Conservation (phyloP, 768 basidiomycete genomes). For the Podaxis carcinomalis region DNA sequence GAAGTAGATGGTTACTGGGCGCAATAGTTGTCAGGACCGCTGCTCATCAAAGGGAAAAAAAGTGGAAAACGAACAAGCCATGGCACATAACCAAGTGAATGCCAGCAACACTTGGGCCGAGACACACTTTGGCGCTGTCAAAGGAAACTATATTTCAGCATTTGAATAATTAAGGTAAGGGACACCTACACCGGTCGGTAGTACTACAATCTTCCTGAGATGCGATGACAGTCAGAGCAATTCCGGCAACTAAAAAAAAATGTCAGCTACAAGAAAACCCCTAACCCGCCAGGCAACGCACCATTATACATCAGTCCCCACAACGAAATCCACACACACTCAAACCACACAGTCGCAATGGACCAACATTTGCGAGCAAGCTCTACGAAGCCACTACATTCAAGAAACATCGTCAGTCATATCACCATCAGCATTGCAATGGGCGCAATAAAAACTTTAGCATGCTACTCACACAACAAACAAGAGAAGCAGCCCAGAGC, state of each 20-base stretch:
- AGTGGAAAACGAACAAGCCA: slow-evolving; percentile 21
- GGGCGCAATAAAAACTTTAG: not conserved
- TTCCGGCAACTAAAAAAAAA: slow-evolving; percentile 7
- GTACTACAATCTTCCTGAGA: slow-evolving; percentile 4
- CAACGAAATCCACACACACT: slow-evolving; percentile 54
- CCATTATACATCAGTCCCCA: slow-evolving; percentile 60
- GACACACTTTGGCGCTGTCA: slow-evolving; percentile 32
- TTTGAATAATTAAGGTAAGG: not conserved
- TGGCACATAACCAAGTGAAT: slow-evolving; percentile 51
- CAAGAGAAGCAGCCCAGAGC: slow-evolving; percentile 50
- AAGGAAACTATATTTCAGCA: not conserved
- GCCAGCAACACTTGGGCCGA: slow-evolving; percentile 54
- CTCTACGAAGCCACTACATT: slow-evolving; percentile 58
- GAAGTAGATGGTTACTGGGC: slow-evolving; percentile 56
- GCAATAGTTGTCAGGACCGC: not conserved
- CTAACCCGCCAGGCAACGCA: slow-evolving; percentile 25
- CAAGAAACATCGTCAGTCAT: not conserved
- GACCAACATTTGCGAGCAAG: slow-evolving; percentile 45
- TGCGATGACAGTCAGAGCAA: slow-evolving; percentile 19
- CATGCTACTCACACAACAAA: slow-evolving; percentile 51
- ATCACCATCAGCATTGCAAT: slow-evolving; percentile 4
- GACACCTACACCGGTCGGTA: slow-evolving; percentile 1
- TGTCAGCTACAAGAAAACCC: not conserved
- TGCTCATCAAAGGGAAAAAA: not conserved
- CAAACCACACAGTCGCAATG: slow-evolving; percentile 67